Percentiles rank a stretch among this genome's conserved stretches.
phyloP scores from a whole-genome alignment of 169 alveolate genomes.

The Eimeria acervulina region DNA sequence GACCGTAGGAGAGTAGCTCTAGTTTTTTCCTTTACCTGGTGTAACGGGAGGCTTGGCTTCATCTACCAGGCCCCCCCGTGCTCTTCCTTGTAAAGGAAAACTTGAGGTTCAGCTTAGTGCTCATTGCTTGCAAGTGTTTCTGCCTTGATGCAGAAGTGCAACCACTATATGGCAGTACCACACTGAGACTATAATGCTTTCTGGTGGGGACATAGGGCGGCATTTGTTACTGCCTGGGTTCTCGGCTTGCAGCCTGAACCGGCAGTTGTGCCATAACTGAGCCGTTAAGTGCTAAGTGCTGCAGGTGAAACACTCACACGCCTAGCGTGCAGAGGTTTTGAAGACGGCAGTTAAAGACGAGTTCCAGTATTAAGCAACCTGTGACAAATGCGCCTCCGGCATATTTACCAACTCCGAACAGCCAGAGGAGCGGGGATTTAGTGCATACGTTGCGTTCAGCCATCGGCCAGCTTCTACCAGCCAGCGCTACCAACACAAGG shows the following conservation, averaged over 20 bases:
- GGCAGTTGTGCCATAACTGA: not conserved
- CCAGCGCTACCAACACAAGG: not conserved
- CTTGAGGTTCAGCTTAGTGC: not conserved
- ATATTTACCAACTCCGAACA: not conserved
- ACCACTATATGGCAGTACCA: not conserved
- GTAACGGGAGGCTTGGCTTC: no score
- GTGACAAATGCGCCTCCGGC: not conserved
- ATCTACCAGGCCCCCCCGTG: not conserved
- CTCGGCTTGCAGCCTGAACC: not conserved
- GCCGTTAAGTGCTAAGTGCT: not conserved
- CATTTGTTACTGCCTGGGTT: not conserved
- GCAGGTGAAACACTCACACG: no score
- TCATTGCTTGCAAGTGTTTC: not conserved
- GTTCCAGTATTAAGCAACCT: not conserved
- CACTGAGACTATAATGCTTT: not conserved
- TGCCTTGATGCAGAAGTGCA: not conserved
- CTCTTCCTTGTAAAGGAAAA: not conserved
- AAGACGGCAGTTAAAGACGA: not conserved
- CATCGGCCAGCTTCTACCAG: not conserved
- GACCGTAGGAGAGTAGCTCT: not conserved
- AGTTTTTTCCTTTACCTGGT: not conserved
- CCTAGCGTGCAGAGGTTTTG: not conserved
- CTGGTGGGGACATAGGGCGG: not conserved
- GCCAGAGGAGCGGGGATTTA: not conserved
- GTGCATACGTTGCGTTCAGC: not conserved